Base-by-base conservation (phyloP, 257 asterid genomes). In the Henckelia pumila region DNA sequence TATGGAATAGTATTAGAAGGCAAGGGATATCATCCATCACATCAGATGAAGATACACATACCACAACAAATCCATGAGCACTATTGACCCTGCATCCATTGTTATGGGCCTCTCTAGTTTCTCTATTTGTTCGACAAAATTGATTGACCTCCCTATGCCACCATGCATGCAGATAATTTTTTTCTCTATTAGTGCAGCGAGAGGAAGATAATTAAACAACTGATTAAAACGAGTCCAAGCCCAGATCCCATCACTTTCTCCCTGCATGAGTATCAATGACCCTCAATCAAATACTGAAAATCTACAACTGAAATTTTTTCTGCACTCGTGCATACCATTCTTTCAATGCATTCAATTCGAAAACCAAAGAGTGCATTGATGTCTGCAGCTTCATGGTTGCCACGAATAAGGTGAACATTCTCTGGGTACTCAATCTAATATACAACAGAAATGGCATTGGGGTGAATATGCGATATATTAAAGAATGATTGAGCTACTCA, bases 111-210 rank as follows among this genome's bases (percentile, higher is more conserved):
- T 85, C 89, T 94, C 96, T 29, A 94, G 84, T 82, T 88, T 94
- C 86, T 94, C 99, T 63, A 94, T 94, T 79, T 94, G 99, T 78
- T 94, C 97, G 7, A 91, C 95, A 67, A 88, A 74, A 75, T 87
- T 80, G 60, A 94, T 94, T 29, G 99, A 94, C 86, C 97, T 84
- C 75, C 99, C 99, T 70, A 94, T 91, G 61, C 99, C 99, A 60
- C 99, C 99, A 62, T 94, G 99, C 99, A 94, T 94, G 85, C 99
- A 94, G 73, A 94, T 87, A 73, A 94, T 94, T 75, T 94, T 94
- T 83, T 91, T 94, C 88, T 94, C 99, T 66, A 94, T 87, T 78
- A 87, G 79, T n/a, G 97, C 97, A 75, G 99, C 97, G 52, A 94
- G 91, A 23, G 99, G 99, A 71, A 94, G 96, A 80, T 80, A 83